Conservation (phyloP, 2,329 filamentous ascomycete genomes). For the Penicillium hesseltinei region DNA sequence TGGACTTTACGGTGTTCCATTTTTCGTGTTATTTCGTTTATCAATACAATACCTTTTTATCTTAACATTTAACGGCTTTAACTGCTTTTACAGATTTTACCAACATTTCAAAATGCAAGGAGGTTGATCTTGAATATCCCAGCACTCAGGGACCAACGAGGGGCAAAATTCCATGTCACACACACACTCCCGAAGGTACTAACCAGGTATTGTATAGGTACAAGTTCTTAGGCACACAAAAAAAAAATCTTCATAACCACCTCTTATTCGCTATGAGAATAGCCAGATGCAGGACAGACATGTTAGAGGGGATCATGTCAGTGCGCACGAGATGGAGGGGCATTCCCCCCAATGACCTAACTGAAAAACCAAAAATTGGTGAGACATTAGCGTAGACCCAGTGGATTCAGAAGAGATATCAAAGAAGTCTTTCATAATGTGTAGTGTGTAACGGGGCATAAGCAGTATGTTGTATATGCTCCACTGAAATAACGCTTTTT, state of each 20-base stretch:
- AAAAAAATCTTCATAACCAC: background rate
- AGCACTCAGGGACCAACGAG: slow-evolving; percentile 1
- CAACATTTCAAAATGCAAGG: slow-evolving; percentile 8
- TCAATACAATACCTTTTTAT: too few relatives aligned
- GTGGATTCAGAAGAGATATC: background rate
- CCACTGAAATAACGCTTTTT: background rate
- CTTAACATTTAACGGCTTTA: too few relatives aligned
- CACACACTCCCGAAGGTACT: background rate
- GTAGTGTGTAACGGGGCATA: background rate
- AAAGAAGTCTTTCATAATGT: background rate
- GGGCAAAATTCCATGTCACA: slow-evolving; percentile 9
- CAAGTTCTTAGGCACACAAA: background rate
- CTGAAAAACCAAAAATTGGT: background rate
- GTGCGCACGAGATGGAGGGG: slow-evolving; percentile 2
- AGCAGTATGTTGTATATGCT: background rate
- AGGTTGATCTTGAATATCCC: background rate
- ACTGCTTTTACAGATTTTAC: background rate
- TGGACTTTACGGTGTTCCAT: background rate
- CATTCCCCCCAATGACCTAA: slow-evolving; percentile 2
- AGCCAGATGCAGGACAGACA: slow-evolving; percentile 6
- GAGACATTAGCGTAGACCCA: slow-evolving; percentile 1
- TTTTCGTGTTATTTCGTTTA: background rate
- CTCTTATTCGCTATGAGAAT: slow-evolving; percentile 1
- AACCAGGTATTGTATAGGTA: background rate
- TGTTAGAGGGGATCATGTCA: slow-evolving; percentile 13